Conservation (phyloP, 106 monocot genomes). For the Dioscorea dumetorum region DNA sequence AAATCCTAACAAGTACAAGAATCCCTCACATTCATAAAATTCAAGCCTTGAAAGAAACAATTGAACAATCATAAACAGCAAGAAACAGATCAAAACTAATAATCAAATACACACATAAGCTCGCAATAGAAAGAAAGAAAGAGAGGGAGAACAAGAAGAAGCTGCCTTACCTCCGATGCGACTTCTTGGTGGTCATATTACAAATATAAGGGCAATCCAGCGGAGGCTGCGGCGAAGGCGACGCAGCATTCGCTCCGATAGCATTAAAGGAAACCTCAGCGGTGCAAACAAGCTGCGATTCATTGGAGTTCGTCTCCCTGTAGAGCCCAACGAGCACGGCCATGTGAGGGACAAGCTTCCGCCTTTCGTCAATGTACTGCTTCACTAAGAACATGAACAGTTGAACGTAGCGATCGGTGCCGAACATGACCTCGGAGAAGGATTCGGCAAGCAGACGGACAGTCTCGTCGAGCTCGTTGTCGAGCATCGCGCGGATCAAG, state of each 20-base stretch:
- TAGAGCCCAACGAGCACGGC: conserved; percentile 67
- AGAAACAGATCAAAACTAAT: too few species aligned
- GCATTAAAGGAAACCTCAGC: conserved; percentile 75
- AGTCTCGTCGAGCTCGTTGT: conserved; percentile 34
- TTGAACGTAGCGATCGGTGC: conserved; percentile 15
- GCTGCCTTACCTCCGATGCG: conserved; percentile 46
- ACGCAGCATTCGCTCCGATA: conserved; percentile 39
- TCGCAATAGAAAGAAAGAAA: not conserved
- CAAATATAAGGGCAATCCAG: conserved; percentile 68
- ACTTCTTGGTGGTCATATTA: conserved; percentile 79
- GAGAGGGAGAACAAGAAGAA: not conserved
- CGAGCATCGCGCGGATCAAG: conserved; percentile 44
- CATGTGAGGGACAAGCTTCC: conserved; percentile 38
- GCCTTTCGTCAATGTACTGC: conserved; percentile 64
- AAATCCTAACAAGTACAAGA: too few species aligned
- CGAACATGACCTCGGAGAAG: conserved; percentile 45
- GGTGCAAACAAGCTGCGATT: conserved; percentile 41
- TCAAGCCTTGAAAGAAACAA: too few species aligned
- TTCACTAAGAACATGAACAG: conserved; percentile 55
- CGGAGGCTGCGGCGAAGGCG: conserved; percentile 69
- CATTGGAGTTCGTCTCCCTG: conserved; percentile 6
- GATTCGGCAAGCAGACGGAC: conserved; percentile 61
- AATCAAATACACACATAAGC: too few species aligned
- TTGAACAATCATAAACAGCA: too few species aligned
- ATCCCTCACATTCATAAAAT: too few species aligned